These are phyloP conservation scores for Tolypocladium tropicale DNA, from an alignment of 2,329 filamentous ascomycete genomes.

Conservation along the genomic window DNA sequence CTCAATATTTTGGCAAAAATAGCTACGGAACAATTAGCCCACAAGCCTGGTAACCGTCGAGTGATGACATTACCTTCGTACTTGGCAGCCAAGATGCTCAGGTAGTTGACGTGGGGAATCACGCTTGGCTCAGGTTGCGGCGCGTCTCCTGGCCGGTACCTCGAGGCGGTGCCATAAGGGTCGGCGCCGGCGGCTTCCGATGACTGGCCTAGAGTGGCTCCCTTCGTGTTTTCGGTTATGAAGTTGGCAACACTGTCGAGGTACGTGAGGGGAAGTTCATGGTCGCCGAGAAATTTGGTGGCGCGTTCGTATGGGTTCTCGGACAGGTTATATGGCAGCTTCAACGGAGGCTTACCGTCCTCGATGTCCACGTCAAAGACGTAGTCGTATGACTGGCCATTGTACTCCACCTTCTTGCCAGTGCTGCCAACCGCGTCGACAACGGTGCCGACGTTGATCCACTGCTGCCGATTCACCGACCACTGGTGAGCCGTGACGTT, in stretches of 20 bases:
- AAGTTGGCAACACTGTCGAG: slow-evolving; percentile 90
- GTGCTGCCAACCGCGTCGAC: slow-evolving; percentile 81
- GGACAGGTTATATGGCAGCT: slow-evolving; percentile 86
- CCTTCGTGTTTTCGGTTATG: slow-evolving; percentile 81
- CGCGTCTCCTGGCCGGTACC: slow-evolving; percentile 59
- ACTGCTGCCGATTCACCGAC: slow-evolving; percentile 62
- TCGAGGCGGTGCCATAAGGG: slow-evolving; percentile 66
- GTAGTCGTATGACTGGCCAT: slow-evolving; percentile 86
- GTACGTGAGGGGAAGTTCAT: slow-evolving; percentile 79
- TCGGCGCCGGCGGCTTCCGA: slow-evolving; percentile 47
- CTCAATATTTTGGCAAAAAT: slow-evolving; percentile 69
- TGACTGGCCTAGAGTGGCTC: slow-evolving; percentile 64
- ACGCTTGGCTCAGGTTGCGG: slow-evolving; percentile 39
- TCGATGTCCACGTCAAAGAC: slow-evolving; percentile 96
- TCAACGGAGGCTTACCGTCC: slow-evolving; percentile 83
- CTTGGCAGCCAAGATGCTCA: slow-evolving; percentile 68
- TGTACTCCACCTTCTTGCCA: slow-evolving; percentile 64
- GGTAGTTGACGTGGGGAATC: slow-evolving; percentile 70
- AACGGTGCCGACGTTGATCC: slow-evolving; percentile 87
- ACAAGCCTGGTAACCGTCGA: neutral
- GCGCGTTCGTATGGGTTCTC: slow-evolving; percentile 90
- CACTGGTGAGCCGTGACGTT: slow-evolving; percentile 81
- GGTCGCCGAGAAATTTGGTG: slow-evolving; percentile 80
- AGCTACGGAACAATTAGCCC: slow-evolving; percentile 29
- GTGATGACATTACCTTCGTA: slow-evolving; percentile 35